Evolutionary conservation across 2,329 filamentous ascomycete species (phyloP).

Genomic region (Calonectria fujianensis): DNA sequence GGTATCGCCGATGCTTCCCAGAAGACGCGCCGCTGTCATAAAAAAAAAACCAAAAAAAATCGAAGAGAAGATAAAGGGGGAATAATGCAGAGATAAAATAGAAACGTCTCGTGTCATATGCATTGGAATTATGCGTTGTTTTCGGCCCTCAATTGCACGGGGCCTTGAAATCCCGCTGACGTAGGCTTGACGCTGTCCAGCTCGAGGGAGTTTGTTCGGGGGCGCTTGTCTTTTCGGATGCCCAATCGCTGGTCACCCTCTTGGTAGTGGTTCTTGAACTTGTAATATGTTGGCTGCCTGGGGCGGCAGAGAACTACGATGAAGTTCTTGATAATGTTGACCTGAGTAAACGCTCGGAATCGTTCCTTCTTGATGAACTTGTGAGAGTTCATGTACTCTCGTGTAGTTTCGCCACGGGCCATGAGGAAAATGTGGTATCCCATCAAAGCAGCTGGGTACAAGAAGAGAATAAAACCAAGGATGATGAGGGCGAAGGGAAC

Average conservation of each 20-base stretch:
- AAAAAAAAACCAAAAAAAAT: constrained; percentile 37
- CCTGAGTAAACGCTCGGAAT: constrained; percentile 92
- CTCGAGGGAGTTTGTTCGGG: constrained; percentile 77
- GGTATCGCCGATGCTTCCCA: constrained; percentile 50
- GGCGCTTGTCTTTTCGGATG: constrained; percentile 60
- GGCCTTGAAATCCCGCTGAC: constrained; percentile 72
- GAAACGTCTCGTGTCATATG: constrained; percentile 23
- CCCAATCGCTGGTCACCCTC: constrained; percentile 91
- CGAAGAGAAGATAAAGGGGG: constrained; percentile 30
- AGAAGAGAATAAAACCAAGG: constrained; percentile 83
- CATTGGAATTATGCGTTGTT: constrained; percentile 48
- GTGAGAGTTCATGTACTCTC: constrained; percentile 96
- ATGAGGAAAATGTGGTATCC: constrained; percentile 95
- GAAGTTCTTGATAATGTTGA: constrained; percentile 85
- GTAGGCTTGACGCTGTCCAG: constrained; percentile 79
- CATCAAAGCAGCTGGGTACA: constrained; percentile 89
- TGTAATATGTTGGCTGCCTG: constrained; percentile 89
- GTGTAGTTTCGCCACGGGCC: constrained; percentile 92
- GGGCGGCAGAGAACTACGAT: constrained; percentile 87
- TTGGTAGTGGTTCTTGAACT: constrained; percentile 86
- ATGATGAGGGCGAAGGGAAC: constrained; percentile 93
- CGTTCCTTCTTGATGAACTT: constrained; percentile 95
- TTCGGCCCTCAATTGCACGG: constrained; percentile 66
- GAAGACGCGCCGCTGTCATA: constrained; percentile 49
- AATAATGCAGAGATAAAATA: constrained; percentile 36